Conservation (phyloP, 2,329 filamentous ascomycete species). For the Aschersonia sp. region DNA sequence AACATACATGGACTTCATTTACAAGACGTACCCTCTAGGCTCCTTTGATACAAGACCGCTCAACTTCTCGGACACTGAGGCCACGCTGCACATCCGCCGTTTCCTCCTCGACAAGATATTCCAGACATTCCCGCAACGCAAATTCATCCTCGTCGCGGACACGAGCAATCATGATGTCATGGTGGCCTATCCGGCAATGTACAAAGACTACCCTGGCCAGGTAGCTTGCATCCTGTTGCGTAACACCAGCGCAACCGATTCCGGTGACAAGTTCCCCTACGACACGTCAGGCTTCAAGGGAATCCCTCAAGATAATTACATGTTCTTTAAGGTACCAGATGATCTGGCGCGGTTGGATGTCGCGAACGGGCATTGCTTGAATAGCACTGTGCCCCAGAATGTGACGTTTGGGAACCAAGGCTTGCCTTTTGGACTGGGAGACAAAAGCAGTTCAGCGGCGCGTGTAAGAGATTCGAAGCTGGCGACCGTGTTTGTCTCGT, state of each 20-base stretch:
- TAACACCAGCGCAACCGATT: slow-evolving; percentile 59
- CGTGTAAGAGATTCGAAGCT: slow-evolving; percentile 8
- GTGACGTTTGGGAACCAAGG: slow-evolving; percentile 56
- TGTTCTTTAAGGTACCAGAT: slow-evolving; percentile 66
- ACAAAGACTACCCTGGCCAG: slow-evolving; percentile 50
- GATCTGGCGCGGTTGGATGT: slow-evolving; percentile 55
- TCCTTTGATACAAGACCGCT: slow-evolving; percentile 66
- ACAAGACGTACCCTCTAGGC: slow-evolving; percentile 61
- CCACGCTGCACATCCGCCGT: slow-evolving; percentile 56
- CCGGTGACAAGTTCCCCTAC: slow-evolving; percentile 56
- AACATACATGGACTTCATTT: slow-evolving; percentile 72
- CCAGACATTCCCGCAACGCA: slow-evolving; percentile 58
- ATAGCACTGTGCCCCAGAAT: slow-evolving; percentile 50
- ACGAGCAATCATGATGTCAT: slow-evolving; percentile 68
- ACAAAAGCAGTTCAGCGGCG: slow-evolving; percentile 15
- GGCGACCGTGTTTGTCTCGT: slow-evolving; percentile 7
- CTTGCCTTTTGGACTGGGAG: slow-evolving; percentile 30
- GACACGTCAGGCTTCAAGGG: slow-evolving; percentile 58
- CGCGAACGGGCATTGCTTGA: slow-evolving; percentile 52
- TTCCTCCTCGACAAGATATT: slow-evolving; percentile 60
- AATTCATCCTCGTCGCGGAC: slow-evolving; percentile 64
- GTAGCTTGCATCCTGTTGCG: slow-evolving; percentile 67
- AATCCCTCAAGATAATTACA: slow-evolving; percentile 52
- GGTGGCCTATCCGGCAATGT: slow-evolving; percentile 47
- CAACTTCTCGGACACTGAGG: slow-evolving; percentile 64